Conservation (phyloP, 2,329 filamentous ascomycete species). For the Penicillium expansum region DNA sequence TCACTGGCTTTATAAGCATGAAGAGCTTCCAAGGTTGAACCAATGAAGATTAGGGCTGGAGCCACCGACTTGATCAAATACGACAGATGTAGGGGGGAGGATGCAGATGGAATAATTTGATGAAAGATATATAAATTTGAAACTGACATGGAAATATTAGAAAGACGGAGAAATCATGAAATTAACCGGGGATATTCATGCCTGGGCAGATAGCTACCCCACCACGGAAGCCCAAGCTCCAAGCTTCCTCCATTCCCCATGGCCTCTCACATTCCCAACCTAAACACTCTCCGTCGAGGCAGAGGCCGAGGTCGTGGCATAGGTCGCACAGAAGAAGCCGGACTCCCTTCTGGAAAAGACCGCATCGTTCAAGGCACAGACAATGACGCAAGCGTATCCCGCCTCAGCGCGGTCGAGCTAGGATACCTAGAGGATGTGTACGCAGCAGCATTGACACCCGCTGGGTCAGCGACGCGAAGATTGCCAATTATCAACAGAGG, state of each 20-base stretch:
- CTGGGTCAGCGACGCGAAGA: slow-evolving; percentile 54
- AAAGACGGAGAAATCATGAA: not conserved
- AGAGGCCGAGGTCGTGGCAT: slow-evolving; percentile 47
- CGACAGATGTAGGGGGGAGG: not conserved
- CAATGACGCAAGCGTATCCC: slow-evolving; percentile 82
- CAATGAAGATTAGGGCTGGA: not conserved
- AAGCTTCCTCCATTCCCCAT: slow-evolving; percentile 46
- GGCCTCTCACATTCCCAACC: slow-evolving; percentile 76
- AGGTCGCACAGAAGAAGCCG: slow-evolving; percentile 15
- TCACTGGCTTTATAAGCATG: not conserved
- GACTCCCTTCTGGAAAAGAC: slow-evolving; percentile 56
- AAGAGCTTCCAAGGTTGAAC: not conserved
- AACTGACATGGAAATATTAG: not conserved
- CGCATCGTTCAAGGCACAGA: slow-evolving; percentile 83
- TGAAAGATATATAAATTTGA: not conserved
- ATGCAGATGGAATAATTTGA: not conserved
- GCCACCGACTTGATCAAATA: not conserved
- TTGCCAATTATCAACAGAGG: slow-evolving; percentile 94
- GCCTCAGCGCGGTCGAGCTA: slow-evolving; percentile 80
- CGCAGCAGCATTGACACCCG: slow-evolving; percentile 65
- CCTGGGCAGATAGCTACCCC: slow-evolving; percentile 12
- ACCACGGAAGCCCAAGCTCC: slow-evolving; percentile 18
- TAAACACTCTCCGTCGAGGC: slow-evolving; percentile 59
- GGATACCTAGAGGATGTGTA: slow-evolving; percentile 84
- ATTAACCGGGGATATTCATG: not conserved